These are phyloP conservation scores for Nakazawaea ambrosiae DNA, from an alignment of 805 yeast species.

Conservation along the genomic window DNA sequence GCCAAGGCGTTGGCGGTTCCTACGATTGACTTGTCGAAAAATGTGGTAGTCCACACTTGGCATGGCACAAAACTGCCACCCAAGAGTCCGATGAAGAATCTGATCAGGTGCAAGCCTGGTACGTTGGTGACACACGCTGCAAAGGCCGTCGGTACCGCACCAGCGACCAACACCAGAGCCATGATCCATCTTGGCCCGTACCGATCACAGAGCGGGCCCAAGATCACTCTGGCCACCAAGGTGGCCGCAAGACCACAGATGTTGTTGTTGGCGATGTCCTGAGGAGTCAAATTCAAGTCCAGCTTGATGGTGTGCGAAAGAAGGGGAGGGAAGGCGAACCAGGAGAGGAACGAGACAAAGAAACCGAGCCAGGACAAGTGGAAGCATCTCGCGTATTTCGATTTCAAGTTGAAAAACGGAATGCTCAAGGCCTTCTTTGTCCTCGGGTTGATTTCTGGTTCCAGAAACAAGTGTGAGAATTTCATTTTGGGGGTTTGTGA, in stretches of 20 bases:
- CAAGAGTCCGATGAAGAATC: conserved; percentile 24
- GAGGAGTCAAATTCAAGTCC: conserved; percentile 18
- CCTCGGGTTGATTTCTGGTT: conserved; percentile 21
- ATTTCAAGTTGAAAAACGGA: conserved; percentile 21
- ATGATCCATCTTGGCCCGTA: conserved; percentile 23
- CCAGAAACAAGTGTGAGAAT: conserved; percentile 14
- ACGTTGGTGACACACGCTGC: conserved; percentile 18
- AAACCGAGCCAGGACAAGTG: conserved; percentile 25
- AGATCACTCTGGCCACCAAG: conserved; percentile 19
- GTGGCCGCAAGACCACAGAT: conserved; percentile 25
- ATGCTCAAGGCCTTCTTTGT: conserved; percentile 20
- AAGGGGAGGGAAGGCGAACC: conserved; percentile 27
- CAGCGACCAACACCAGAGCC: conserved; percentile 19
- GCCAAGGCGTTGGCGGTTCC: conserved; percentile 25
- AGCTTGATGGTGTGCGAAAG: conserved; percentile 17
- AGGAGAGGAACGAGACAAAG: conserved; percentile 23
- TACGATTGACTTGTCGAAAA: conserved; percentile 22
- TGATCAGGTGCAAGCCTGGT: conserved; percentile 19
- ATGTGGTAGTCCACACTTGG: conserved; percentile 22
- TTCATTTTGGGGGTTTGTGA: conserved; percentile 5
- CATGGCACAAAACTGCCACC: conserved; percentile 26
- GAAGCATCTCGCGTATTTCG: conserved; percentile 19
- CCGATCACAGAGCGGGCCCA: conserved; percentile 23
- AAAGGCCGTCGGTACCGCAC: conserved; percentile 24
- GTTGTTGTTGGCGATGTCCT: conserved; percentile 22